Base-by-base conservation (phyloP, 805 yeast species). In the Kockiozyma suomiensis region DNA sequence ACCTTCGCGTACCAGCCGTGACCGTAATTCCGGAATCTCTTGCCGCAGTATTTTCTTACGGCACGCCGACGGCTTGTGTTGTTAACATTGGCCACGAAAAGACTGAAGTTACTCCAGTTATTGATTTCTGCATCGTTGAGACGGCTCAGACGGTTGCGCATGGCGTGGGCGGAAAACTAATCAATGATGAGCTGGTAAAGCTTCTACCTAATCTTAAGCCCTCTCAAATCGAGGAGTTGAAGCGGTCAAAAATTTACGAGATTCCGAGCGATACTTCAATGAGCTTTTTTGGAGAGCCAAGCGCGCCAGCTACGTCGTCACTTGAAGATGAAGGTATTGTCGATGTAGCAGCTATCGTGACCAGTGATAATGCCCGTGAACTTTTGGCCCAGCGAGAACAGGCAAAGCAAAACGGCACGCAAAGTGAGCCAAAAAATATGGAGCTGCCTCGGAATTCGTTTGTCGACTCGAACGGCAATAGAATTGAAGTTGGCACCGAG, bases 331-430 rank as follows among this genome's bases (percentile, higher is more conserved):
- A 87, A 32, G 96, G 90, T 54, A 83, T 85, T 2, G 79, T 90
- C 40, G 97, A 93, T 72, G 91, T 93, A 50, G 97, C 97, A 1
- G 90, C 91, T 42, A 84, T 92, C 66, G 94, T 92, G 12, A 83
- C 94, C 1, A 85, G 89, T 62, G 90, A 85, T 13, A 82, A 86
- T 63, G 83, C 91, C 1, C 79, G 88, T 53, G 91, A 88, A 72
- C 79, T 87, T 41, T 72, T 88, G 56, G 89, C 83, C 65, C 64
- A 71, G 59, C 68, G 72, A 61, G 74, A 71, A 66, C 76, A 68
- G 68, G 69, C 63, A 50, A 68, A 58, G 54, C 67, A 64, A 43
- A 73, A 70, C 17, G 75, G 73, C 37, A 74, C 72, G 32, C 76
- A 69, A 42, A 71, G 70, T 13, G 76, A 75, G 32, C 63, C 64